These are phyloP conservation scores for Maudiozyma serrabonitensis DNA, from an alignment of 805 yeast genomes.

Conservation along the genomic window DNA sequence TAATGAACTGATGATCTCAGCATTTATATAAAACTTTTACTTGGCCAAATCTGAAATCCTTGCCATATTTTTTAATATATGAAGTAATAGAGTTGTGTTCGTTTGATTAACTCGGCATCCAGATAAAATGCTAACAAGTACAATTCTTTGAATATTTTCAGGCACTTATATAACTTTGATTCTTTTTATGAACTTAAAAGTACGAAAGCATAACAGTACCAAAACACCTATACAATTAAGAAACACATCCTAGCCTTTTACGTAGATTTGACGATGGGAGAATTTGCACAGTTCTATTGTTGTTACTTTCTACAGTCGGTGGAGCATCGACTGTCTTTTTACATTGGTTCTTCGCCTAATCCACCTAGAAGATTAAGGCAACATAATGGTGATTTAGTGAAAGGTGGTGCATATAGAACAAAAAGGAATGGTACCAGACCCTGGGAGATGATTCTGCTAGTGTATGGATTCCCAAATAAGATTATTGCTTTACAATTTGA, in stretches of 20 bases:
- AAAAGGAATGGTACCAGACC: constrained; percentile 51
- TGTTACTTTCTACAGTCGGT: constrained; percentile 60
- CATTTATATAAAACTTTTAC: no score
- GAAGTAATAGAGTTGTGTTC: no score
- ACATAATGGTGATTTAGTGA: constrained; percentile 59
- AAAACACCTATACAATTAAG: neutral
- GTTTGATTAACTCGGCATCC: no score
- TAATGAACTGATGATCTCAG: no score
- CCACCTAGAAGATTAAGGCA: constrained; percentile 62
- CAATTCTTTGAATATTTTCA: no score
- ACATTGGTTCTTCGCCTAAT: constrained; percentile 77
- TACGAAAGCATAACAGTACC: neutral
- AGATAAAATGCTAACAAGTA: no score
- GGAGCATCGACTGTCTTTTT: constrained; percentile 48
- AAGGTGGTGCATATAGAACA: constrained; percentile 66
- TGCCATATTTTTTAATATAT: no score
- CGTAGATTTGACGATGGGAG: neutral
- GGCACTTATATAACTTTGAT: no score
- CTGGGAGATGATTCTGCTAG: constrained; percentile 58
- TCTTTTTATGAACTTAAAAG: neutral
- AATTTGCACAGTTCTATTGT: constrained; percentile 42
- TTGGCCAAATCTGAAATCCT: no score
- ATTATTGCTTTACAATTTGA: constrained; percentile 71
- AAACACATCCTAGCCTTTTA: no score
- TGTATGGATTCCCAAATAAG: constrained; percentile 64